Conservation (phyloP, 163 green algal species). For the Prototheca stagnorum region DNA sequence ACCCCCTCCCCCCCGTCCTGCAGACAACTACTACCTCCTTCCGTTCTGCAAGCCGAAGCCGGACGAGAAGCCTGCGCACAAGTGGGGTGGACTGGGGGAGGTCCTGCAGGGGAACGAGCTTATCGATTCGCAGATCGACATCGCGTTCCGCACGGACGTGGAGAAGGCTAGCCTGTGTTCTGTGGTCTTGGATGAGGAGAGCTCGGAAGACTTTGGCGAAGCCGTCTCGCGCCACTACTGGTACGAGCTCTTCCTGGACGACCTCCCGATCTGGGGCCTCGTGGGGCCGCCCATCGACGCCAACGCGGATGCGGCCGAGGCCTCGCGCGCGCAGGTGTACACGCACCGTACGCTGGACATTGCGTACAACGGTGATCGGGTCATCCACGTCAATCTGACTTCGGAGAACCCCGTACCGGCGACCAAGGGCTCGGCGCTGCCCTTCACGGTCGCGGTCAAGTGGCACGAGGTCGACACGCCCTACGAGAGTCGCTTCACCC, state of each 20-base stretch:
- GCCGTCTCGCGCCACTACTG: conserved; percentile 78
- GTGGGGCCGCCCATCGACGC: conserved; percentile 58
- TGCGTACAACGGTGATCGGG: conserved; percentile 76
- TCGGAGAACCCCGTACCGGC: conserved; percentile 51
- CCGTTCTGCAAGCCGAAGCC: conserved; percentile 72
- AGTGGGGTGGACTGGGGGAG: conserved; percentile 88
- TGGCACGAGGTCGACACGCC: conserved; percentile 56
- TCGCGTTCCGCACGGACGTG: conserved; percentile 68
- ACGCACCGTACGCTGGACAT: conserved; percentile 89
- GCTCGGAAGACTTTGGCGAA: conserved; percentile 46
- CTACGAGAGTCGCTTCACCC: conserved; percentile 74
- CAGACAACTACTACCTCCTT: conserved; percentile 89
- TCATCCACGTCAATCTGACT: conserved; percentile 93
- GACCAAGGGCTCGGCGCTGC: conserved; percentile 36
- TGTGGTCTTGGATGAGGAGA: conserved; percentile 33
- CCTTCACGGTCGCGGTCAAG: conserved; percentile 76
- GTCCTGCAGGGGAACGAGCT: conserved; percentile 93
- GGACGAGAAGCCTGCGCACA: conserved; percentile 48
- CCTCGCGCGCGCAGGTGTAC: conserved; percentile 60
- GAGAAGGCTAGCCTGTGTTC: conserved; percentile 55
- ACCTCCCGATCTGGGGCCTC: conserved; percentile 87
- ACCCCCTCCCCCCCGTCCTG: not conserved
- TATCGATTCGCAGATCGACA: conserved; percentile 75
- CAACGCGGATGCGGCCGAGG: conserved; percentile 23
- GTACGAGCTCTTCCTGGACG: conserved; percentile 93